Percentiles rank a stretch among this genome's conserved stretches.
Evolutionary conservation across 345 rosid genomes (phyloP).

Genomic region (Melaleuca alternifolia): DNA sequence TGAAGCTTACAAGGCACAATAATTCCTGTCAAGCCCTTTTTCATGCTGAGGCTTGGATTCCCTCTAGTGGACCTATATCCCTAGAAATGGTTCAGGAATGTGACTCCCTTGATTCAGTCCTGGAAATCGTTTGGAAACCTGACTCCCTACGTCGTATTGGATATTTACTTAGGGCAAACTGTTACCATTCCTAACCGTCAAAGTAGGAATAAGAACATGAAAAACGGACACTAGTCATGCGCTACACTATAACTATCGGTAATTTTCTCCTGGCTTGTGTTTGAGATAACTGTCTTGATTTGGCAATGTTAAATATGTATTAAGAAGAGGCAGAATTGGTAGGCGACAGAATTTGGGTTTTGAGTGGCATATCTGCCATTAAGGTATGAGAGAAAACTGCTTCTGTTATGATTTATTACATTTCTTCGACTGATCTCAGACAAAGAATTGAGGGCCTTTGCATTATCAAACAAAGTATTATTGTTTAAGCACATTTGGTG

Average conservation of each 20-base stretch:
- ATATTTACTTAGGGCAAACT: neutral
- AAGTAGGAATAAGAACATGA: neutral
- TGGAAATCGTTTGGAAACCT: neutral
- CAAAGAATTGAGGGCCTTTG: neutral
- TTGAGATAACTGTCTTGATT: neutral
- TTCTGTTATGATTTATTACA: neutral
- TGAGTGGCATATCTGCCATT: neutral
- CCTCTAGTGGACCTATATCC: neutral
- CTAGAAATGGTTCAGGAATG: neutral
- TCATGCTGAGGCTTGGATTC: neutral
- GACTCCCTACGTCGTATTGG: neutral
- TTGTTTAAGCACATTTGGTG: neutral
- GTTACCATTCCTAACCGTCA: neutral
- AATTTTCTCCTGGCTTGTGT: neutral
- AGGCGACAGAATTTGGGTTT: neutral
- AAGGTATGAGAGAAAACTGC: neutral
- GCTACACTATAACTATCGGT: neutral
- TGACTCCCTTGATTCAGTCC: neutral
- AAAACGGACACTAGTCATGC: neutral
- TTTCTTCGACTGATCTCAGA: neutral
- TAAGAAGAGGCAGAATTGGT: neutral
- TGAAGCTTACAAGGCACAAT: neutral
- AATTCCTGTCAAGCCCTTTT: neutral
- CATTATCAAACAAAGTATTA: neutral
- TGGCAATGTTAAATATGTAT: neutral